phyloP scores from a whole-genome alignment of 2,329 filamentous ascomycete genomes.

The Aureobasidium sp. region DNA sequence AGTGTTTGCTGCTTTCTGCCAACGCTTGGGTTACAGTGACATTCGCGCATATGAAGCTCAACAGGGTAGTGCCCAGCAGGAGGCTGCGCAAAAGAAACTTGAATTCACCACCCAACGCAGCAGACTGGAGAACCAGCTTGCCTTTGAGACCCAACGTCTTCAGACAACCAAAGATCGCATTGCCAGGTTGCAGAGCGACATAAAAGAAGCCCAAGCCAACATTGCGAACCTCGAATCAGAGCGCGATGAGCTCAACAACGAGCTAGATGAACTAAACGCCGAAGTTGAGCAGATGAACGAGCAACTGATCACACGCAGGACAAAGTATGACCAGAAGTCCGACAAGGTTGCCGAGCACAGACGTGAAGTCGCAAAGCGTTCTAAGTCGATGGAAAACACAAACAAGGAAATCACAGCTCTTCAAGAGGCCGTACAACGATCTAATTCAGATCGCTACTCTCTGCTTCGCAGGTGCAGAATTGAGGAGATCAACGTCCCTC shows the following conservation, averaged over 20 bases:
- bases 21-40: slow-evolving; percentile 74
- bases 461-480: slow-evolving; percentile 83
- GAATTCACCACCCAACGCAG: slow-evolving; percentile 75
- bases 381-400: slow-evolving; percentile 69
- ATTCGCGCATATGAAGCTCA: slow-evolving; percentile 91
- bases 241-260: slow-evolving; percentile 65
- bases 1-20: slow-evolving; percentile 79
- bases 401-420: slow-evolving; percentile 67
- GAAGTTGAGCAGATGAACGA: slow-evolving; percentile 71
- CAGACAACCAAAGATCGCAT: slow-evolving; percentile 63
- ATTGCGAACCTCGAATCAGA: slow-evolving; percentile 63
- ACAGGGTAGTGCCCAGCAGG: slow-evolving; percentile 85
- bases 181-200: slow-evolving; percentile 55
- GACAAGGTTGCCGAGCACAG: slow-evolving; percentile 73
- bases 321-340: slow-evolving; percentile 58
- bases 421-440: slow-evolving; percentile 78
- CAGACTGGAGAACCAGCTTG: slow-evolving; percentile 51
- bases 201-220: slow-evolving; percentile 58
- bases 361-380: slow-evolving; percentile 71
- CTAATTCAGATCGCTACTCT: slow-evolving; percentile 73
- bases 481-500: slow-evolving; percentile 81
- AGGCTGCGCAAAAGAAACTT: slow-evolving; percentile 76
- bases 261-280: slow-evolving; percentile 62
- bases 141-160: slow-evolving; percentile 62
- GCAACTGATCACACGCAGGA: slow-evolving; percentile 59